Evolutionary conservation across 495 filamentous ascomycete genomes (phyloP), one percentile per base, ranked within the genome.

Genomic region (Bryoglossum gracile): DNA sequence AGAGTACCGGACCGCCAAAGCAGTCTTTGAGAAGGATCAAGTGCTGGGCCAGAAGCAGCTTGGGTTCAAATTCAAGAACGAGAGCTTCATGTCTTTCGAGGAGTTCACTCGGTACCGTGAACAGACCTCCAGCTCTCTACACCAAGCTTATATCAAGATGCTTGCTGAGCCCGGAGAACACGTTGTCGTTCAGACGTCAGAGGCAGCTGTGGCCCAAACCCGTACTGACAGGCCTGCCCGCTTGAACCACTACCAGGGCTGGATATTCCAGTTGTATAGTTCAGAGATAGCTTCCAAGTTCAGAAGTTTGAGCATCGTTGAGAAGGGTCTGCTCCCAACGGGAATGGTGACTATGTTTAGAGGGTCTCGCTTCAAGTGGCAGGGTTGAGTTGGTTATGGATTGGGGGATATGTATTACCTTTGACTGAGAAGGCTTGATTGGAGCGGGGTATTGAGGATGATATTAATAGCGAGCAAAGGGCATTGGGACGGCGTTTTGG

Each of bases 281-380:
- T 67, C 66, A 0, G 76, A 77, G 48, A 75, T 82, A 61, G 65
- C 81, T 33, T 62, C 67, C 21, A 67, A 62, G 10, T 84, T 82
- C 58, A 81, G 82, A 18, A 68, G 75, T 10, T 56, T 84, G 51
- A 73, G 72, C 18, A 71, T 82, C 1, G 81, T 82, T 1, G 77
- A 78, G 43, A 65, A 71, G 22, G 78, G 75, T 26, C 65, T 75
- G 43, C 64, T 84, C 64, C 80, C 81, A 0, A 68, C 83, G 51
- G 81, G 81, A 0, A 77, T 84, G 50, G 68, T 84, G 9, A 76
- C 73, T 54, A 74, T 79, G 19, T 69, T 83, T 56, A 66, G 73
- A 51, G 69, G 75, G 41, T 73, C 70, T 46, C 72, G 70, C 41
- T 69, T 81, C 22, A 70, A 71, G 50, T 84, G 79, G 81, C 73